Evolutionary conservation across 768 basidiomycete species (phyloP).

Genomic region (Lactarius tabidus): DNA sequence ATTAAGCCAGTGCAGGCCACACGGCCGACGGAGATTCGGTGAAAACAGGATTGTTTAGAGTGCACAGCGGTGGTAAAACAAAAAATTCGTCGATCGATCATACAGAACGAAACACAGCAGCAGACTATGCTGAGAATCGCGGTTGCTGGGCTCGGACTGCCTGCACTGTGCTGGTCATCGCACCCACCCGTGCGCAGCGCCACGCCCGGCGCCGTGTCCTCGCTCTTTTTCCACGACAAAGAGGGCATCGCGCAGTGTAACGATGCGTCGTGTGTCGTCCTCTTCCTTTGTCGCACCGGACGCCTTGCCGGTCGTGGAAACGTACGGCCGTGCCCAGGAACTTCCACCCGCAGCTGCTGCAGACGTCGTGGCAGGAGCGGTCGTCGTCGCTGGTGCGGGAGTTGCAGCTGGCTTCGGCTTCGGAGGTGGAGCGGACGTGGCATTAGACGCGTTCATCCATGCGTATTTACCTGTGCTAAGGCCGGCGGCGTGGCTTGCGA

Average conservation of each 20-base stretch:
- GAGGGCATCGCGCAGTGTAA: conserved; percentile 78
- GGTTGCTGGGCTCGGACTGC: not conserved
- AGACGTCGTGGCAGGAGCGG: conserved; percentile 25
- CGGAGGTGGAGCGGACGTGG: conserved; percentile 38
- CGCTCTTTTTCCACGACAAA: conserved; percentile 82
- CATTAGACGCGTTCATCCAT: conserved; percentile 77
- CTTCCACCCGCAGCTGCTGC: conserved; percentile 30
- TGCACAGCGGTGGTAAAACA: not conserved
- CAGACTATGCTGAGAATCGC: not conserved
- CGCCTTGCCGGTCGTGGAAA: conserved; percentile 47
- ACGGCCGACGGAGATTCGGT: not conserved
- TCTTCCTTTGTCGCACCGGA: conserved; percentile 34
- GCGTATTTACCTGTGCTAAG: conserved; percentile 70
- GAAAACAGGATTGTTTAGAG: not conserved
- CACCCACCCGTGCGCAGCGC: conserved; percentile 65
- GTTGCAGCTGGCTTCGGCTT: conserved; percentile 31
- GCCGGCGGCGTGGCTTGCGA: conserved; percentile 86
- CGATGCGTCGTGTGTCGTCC: conserved; percentile 52
- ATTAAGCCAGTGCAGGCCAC: not conserved
- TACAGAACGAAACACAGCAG: conserved; percentile 15
- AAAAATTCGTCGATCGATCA: not conserved
- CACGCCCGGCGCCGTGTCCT: conserved; percentile 78
- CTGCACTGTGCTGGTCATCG: not conserved
- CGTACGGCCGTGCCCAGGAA: conserved; percentile 62
- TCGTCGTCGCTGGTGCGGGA: conserved; percentile 32